These are phyloP conservation scores for Solanum sejunctum DNA, from an alignment of 257 asterid species.

Conservation along the genomic window DNA sequence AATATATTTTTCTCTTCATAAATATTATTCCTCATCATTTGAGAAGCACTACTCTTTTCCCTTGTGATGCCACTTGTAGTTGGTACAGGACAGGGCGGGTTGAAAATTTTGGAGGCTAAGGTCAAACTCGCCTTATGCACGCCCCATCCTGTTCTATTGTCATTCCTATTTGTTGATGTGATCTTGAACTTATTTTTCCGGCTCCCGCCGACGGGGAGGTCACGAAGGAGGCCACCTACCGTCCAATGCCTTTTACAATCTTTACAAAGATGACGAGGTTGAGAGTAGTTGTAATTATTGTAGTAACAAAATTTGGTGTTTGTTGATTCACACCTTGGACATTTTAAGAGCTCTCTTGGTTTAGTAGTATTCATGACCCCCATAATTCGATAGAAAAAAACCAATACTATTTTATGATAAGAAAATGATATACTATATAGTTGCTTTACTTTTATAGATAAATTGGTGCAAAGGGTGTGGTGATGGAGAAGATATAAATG, in stretches of 20 bases:
- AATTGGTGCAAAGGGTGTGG: neutral
- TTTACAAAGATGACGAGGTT: conserved; percentile 71
- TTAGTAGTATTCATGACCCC: conserved; percentile 9
- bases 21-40: neutral
- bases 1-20: conserved; percentile 8
- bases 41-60: neutral
- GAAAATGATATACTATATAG: neutral
- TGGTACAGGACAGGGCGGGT: neutral
- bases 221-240: conserved; percentile 56
- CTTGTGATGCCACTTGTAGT: neutral
- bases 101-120: neutral
- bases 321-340: conserved; percentile 56
- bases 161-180: neutral
- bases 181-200: conserved; percentile 32
- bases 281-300: conserved; percentile 61
- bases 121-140: neutral
- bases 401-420: neutral
- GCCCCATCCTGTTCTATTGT: neutral
- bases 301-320: conserved; percentile 70
- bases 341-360: conserved; percentile 25
- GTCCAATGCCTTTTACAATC: conserved; percentile 80
- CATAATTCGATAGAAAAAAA: neutral
- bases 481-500: neutral
- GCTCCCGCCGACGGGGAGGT: conserved; percentile 62
- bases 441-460: neutral